phyloP scores from a whole-genome alignment of 306 rosid species.

The Acacia melanoxylon region DNA sequence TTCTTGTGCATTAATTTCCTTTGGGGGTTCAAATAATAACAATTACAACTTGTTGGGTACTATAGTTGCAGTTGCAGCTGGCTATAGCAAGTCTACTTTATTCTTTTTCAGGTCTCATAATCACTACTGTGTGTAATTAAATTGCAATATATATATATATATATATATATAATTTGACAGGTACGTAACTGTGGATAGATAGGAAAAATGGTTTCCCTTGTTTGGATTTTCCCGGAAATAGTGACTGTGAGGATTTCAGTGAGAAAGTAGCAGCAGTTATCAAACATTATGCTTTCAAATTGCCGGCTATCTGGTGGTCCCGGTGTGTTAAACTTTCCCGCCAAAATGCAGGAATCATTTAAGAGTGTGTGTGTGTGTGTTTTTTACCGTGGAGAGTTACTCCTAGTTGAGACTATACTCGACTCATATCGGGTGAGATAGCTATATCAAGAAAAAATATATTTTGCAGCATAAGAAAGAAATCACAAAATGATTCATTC shows the following conservation, averaged over 20 bases:
- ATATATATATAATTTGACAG: background rate
- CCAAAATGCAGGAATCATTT: slow-evolving; percentile 28
- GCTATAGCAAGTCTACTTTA: background rate
- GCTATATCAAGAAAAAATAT: too few relatives aligned
- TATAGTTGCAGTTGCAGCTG: background rate
- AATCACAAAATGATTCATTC: too few relatives aligned
- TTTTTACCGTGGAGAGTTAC: too few relatives aligned
- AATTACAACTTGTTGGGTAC: background rate
- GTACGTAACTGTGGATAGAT: background rate
- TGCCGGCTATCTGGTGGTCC: slow-evolving; percentile 33
- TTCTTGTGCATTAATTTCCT: background rate
- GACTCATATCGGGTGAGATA: too few relatives aligned
- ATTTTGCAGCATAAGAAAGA: too few relatives aligned
- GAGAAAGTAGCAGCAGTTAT: background rate
- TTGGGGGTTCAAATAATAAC: background rate
- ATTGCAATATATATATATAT: background rate
- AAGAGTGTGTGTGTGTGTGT: too few relatives aligned
- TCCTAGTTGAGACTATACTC: too few relatives aligned
- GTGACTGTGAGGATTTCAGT: slow-evolving; percentile 40
- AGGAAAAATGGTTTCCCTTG: background rate
- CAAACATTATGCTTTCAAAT: slow-evolving; percentile 17
- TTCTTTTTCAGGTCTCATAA: background rate
- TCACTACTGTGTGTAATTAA: background rate
- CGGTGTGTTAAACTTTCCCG: slow-evolving; percentile 30
- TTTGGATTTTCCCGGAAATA: slow-evolving; percentile 44